These are phyloP conservation scores for Daldinia caldariorum DNA, from an alignment of 495 filamentous ascomycete genomes.

Conservation along the genomic window DNA sequence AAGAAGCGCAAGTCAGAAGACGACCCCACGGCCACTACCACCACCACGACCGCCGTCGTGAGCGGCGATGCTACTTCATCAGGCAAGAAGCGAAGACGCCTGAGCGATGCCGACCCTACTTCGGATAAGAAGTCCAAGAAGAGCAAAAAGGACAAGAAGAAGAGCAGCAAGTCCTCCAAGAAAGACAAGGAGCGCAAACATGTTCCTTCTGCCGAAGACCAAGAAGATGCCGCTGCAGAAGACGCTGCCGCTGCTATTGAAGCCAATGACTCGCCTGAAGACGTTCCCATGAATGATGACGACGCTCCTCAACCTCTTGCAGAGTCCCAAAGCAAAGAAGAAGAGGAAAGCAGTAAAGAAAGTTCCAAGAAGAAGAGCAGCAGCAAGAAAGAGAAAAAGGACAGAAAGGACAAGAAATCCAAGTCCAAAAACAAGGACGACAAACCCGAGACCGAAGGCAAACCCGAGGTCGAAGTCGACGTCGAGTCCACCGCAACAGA, in stretches of 20 bases:
- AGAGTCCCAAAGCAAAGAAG: conserved; percentile 2
- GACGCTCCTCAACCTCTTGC: not conserved
- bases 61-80: not conserved
- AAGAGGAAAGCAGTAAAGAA: conserved; percentile 27
- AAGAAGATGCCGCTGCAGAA: conserved; percentile 12
- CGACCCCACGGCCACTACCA: conserved; percentile 13
- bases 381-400: conserved; percentile 46
- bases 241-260: not conserved
- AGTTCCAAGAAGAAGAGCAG: conserved; percentile 45
- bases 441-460: not conserved
- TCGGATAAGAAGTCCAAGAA: conserved; percentile 60
- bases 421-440: conserved; percentile 3
- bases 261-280: conserved; percentile 8
- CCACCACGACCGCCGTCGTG: conserved; percentile 2
- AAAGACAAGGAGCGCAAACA: conserved; percentile 50
- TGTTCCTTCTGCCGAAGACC: conserved; percentile 43
- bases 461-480: not conserved
- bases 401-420: conserved; percentile 7
- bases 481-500: not conserved
- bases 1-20: conserved; percentile 38
- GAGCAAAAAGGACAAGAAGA: conserved; percentile 47
- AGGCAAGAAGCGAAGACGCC: conserved; percentile 33
- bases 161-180: conserved; percentile 45
- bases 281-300: conserved; percentile 14
- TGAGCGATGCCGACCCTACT: conserved; percentile 28